phyloP scores from a whole-genome alignment of 2,329 filamentous ascomycete genomes.

The Penicillium paneum region DNA sequence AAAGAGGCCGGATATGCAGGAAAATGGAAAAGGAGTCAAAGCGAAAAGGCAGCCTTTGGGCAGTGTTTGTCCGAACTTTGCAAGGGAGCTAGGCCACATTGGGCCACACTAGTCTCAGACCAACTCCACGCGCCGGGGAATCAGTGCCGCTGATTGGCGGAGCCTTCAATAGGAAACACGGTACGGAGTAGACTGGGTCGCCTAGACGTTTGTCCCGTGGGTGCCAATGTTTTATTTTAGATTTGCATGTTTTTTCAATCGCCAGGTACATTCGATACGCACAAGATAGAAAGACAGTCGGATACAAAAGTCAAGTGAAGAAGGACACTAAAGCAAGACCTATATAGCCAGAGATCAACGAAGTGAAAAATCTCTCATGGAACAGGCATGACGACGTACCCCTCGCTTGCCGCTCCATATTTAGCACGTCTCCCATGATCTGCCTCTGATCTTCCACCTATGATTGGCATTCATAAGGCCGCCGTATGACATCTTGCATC shows the following conservation, averaged over 20 bases:
- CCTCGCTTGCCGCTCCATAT: constrained; percentile 10
- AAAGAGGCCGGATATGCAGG: constrained; percentile 4
- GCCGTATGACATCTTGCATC: not conserved
- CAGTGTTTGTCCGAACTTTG: constrained; percentile 2
- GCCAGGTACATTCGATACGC: no score
- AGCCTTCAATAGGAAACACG: not conserved
- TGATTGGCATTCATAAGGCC: not conserved
- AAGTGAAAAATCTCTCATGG: no score
- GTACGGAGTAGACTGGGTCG: constrained; percentile 3
- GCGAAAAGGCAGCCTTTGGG: constrained; percentile 2
- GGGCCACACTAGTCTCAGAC: not conserved
- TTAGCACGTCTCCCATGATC: constrained; percentile 8
- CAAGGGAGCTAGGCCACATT: not conserved
- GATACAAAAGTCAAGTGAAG: no score
- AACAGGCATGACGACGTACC: constrained; percentile 2
- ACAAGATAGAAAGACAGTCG: no score
- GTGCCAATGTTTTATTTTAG: not conserved
- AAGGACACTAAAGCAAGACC: no score
- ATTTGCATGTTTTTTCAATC: not conserved
- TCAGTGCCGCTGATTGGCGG: not conserved
- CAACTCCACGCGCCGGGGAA: not conserved
- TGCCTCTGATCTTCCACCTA: constrained; percentile 3
- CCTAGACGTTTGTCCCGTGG: not conserved
- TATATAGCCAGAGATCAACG: no score
- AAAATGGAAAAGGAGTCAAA: constrained; percentile 13